These are phyloP conservation scores for Trifolium dubium DNA, from an alignment of 306 rosid species.

Conservation along the genomic window DNA sequence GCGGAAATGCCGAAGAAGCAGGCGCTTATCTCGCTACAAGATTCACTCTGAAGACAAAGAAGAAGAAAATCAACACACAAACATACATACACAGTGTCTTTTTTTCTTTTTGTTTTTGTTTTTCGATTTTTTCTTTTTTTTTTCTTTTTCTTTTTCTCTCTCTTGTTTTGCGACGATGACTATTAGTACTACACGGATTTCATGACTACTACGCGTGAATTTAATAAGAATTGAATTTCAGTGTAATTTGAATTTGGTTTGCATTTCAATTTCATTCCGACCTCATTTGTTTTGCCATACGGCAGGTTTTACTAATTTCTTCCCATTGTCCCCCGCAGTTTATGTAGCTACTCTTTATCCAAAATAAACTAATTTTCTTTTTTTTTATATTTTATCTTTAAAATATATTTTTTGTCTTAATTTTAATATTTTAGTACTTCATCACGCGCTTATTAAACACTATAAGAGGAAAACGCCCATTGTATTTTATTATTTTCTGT, in stretches of 20 bases:
- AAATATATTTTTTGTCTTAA: not conserved
- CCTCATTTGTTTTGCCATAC: constrained; percentile 53
- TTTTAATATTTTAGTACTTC: not conserved
- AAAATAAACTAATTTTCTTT: not conserved
- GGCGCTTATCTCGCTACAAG: constrained; percentile 53
- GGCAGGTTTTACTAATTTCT: constrained; percentile 18
- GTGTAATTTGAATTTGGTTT: constrained; percentile 58
- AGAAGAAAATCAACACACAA: constrained; percentile 1
- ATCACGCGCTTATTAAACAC: constrained; percentile 12
- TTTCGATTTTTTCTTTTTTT: constrained; percentile 17
- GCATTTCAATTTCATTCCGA: constrained; percentile 99
- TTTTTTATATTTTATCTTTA: not conserved
- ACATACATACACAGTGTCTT: constrained; percentile 23
- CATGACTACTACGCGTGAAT: constrained; percentile 84
- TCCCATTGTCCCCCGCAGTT: constrained; percentile 42
- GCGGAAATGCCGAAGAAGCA: constrained; percentile 76
- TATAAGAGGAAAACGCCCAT: constrained; percentile 20
- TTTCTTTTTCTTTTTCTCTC: constrained; percentile 47
- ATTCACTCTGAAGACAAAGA: constrained; percentile 22
- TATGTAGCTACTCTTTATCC: constrained; percentile 31
- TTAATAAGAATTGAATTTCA: constrained; percentile 65
- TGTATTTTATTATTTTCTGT: constrained; percentile 10
- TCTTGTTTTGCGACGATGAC: constrained; percentile 55
- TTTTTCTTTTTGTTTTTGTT: constrained; percentile 23
- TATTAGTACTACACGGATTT: constrained; percentile 73